Evolutionary conservation across 192 early-diverging fungal genomes (phyloP), one percentile per base, ranked within the genome.

Genomic region (Coemansia sp.): DNA sequence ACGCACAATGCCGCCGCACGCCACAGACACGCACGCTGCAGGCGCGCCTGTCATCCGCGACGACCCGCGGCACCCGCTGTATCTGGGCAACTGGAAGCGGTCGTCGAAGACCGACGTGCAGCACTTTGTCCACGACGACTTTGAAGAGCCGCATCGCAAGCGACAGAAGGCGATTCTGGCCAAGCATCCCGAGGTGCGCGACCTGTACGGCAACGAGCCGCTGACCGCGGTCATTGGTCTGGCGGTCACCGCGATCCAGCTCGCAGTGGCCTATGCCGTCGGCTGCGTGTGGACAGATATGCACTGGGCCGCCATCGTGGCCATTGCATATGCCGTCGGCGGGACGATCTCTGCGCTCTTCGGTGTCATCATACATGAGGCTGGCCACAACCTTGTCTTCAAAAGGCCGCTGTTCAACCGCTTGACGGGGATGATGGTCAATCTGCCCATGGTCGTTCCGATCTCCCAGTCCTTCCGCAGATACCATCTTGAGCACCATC

Each of bases 401-500:
- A 82, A 87, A 45, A 73, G 75, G 20, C 84, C 86, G 47, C 73
- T 88, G 47, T 59, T 83, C 49, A 97, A 98, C 83, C 85, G 91
- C 30, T 67, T 90, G 46, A 83, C 91, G 14, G 93, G 91, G 2
- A 72, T 92, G 58, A 73, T 93, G 51, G 91, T 90, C 65, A 98
- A 98, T 80, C 67, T 93, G 54, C 86, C 87, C 55, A 89, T 98
- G 68, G 90, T 87, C 16, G 87, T 91, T 3, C 90, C 90, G 7
- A 88, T 91, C 16, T 88, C 89, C 32, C 84, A 85, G 69, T 91
- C 90, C 19, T 91, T 91, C 78, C 88, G 90, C 55, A 78, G 89
- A n/a, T 90, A 91, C 75, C 95, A 98, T 74, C 83, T 97, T 60
- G 95, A 97, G 72, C 95, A 98, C 70, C 95, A 98, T 82, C 89